Percentiles rank a stretch among this genome's conserved stretches.
Evolutionary conservation across 768 basidiomycete genomes (phyloP).

Genomic region (Mycena chlorophos): DNA sequence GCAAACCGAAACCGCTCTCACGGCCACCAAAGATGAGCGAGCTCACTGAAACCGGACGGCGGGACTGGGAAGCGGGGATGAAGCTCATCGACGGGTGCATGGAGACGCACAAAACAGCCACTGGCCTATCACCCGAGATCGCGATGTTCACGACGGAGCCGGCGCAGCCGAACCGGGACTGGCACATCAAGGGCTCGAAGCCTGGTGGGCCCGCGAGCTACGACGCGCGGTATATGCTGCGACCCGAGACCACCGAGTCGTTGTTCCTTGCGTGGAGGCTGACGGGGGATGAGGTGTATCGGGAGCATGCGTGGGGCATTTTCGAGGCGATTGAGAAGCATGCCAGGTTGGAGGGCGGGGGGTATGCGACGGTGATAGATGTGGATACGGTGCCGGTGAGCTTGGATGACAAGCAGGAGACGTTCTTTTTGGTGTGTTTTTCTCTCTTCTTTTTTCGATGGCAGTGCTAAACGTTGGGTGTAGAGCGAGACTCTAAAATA

Average conservation of each 20-base stretch:
- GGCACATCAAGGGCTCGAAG: slow-evolving; percentile 69
- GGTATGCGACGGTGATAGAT: slow-evolving; percentile 66
- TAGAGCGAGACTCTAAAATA: slow-evolving; percentile 78
- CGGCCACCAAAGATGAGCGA: slow-evolving; percentile 52
- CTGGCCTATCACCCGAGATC: slow-evolving; percentile 70
- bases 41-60: slow-evolving; percentile 45
- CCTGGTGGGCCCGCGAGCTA: too few relatives aligned
- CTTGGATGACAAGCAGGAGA: slow-evolving; percentile 76
- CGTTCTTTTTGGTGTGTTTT: slow-evolving; percentile 62
- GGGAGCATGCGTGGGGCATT: slow-evolving; percentile 68
- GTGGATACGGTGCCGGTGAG: slow-evolving; percentile 61
- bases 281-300: slow-evolving; percentile 65
- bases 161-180: slow-evolving; percentile 45
- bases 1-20: slow-evolving; percentile 26
- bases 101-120: slow-evolving; percentile 61
- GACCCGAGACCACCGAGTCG: slow-evolving; percentile 78
- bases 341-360: slow-evolving; percentile 58
- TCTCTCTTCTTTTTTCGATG: neutral
- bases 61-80: slow-evolving; percentile 67
- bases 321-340: slow-evolving; percentile 72
- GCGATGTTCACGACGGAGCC: slow-evolving; percentile 56
- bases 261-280: slow-evolving; percentile 62
- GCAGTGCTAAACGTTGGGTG: neutral
- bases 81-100: slow-evolving; percentile 73
- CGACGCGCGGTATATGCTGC: slow-evolving; percentile 27